Conservation (phyloP, 225 moss, liverwort and hornwort genomes). For the Ulota crispa region DNA sequence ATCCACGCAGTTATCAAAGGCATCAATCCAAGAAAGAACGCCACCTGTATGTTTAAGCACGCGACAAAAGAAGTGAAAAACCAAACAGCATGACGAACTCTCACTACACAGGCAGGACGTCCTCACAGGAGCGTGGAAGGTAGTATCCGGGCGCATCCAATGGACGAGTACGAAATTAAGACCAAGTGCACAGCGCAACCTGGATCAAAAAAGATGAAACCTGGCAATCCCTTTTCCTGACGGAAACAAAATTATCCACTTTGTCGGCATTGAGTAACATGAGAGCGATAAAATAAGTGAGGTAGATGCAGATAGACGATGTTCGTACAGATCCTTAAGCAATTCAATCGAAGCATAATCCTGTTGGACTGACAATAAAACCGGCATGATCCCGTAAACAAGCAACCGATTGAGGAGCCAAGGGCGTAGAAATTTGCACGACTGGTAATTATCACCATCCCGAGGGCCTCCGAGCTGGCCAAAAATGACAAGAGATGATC, state of each 20-base stretch:
- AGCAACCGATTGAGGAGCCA: slow-evolving; percentile 1
- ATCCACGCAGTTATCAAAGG: slow-evolving; percentile 87
- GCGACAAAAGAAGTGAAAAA: slow-evolving; percentile 9
- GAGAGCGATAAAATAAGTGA: not conserved
- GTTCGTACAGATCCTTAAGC: not conserved
- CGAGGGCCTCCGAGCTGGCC: not conserved
- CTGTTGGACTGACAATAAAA: not conserved
- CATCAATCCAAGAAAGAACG: slow-evolving; percentile 81
- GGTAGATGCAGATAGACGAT: not conserved
- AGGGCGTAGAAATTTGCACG: not conserved
- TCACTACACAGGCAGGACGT: not conserved
- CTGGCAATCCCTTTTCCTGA: not conserved
- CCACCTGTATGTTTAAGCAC: slow-evolving; percentile 59
- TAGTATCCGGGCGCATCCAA: not conserved
- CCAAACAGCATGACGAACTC: not conserved
- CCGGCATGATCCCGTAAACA: not conserved
- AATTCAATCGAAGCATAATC: not conserved
- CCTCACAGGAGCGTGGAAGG: not conserved
- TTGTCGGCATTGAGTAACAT: not conserved
- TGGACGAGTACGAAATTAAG: not conserved
- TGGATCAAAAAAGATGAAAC: not conserved
- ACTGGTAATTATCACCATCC: not conserved
- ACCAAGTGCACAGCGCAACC: not conserved
- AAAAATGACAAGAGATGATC: not conserved
- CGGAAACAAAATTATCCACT: not conserved